These are phyloP conservation scores for Apiospora phragmitis DNA, from an alignment of 2,329 filamentous ascomycete species.

Conservation along the genomic window DNA sequence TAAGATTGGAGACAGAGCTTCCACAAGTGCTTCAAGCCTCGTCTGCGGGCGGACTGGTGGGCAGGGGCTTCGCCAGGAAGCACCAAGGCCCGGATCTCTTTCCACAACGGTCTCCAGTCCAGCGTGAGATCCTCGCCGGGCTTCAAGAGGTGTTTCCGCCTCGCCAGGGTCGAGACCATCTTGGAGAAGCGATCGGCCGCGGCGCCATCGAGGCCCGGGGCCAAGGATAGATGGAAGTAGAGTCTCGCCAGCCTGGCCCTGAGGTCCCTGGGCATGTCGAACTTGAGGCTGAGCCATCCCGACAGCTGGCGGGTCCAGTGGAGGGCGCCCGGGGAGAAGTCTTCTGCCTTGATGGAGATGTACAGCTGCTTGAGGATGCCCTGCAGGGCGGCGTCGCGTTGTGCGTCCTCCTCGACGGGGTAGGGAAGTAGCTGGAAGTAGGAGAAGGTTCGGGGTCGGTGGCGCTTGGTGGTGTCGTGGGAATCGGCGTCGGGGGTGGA, in stretches of 20 bases:
- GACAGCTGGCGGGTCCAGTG: slow-evolving; percentile 97
- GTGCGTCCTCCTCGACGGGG: slow-evolving; percentile 74
- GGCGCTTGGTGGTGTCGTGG: slow-evolving; percentile 60
- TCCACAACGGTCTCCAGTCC: slow-evolving; percentile 92
- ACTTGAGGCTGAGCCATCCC: slow-evolving; percentile 95
- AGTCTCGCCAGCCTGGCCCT: slow-evolving; percentile 82
- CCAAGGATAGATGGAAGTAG: slow-evolving; percentile 91
- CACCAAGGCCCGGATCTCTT: slow-evolving; percentile 88
- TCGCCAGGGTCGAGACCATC: slow-evolving; percentile 94
- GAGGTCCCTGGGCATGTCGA: slow-evolving; percentile 86
- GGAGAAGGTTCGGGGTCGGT: slow-evolving; percentile 87
- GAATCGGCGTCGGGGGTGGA: slow-evolving; percentile 42
- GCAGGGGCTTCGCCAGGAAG: slow-evolving; percentile 79
- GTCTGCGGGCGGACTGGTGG: slow-evolving; percentile 56
- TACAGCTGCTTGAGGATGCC: slow-evolving; percentile 94
- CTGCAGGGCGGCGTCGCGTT: slow-evolving; percentile 76
- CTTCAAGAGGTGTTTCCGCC: slow-evolving; percentile 93
- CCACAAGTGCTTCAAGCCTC: slow-evolving; percentile 66
- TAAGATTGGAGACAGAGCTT: slow-evolving; percentile 91
- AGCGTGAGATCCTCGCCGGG: slow-evolving; percentile 86
- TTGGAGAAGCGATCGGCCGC: slow-evolving; percentile 89
- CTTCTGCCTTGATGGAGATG: slow-evolving; percentile 85
- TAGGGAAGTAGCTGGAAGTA: slow-evolving; percentile 93
- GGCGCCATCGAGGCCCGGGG: slow-evolving; percentile 80
- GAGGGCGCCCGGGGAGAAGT: slow-evolving; percentile 89